phyloP scores from a whole-genome alignment of 208 protist species.

The Wallacemonas sp. region DNA sequence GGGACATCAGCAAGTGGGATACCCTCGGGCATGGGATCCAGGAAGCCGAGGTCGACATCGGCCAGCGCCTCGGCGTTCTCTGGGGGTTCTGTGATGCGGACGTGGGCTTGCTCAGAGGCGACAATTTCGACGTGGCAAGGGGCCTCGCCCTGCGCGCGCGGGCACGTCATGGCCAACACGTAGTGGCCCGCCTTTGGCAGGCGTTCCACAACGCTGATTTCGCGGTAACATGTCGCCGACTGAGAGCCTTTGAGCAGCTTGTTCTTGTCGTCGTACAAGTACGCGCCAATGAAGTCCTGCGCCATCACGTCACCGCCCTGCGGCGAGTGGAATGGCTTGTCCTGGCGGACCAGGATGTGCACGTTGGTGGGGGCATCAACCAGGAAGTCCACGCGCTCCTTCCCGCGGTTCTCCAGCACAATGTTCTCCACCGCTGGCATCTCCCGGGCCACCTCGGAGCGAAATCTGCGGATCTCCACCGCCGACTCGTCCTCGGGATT shows the following conservation, averaged over 20 bases:
- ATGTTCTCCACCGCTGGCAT: constrained; percentile 43
- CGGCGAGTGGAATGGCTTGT: constrained; percentile 28
- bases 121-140: constrained; percentile 57
- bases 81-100: constrained; percentile 55
- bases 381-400: constrained; percentile 60
- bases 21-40: constrained; percentile 36
- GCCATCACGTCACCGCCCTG: constrained; percentile 39
- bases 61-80: constrained; percentile 35
- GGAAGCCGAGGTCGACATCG: constrained; percentile 48
- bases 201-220: constrained; percentile 49
- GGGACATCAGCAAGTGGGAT: constrained; percentile 36
- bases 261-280: constrained; percentile 56
- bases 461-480: constrained; percentile 32
- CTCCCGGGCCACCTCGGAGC: constrained; percentile 33
- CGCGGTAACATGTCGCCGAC: constrained; percentile 56
- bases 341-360: constrained; percentile 52
- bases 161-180: constrained; percentile 47
- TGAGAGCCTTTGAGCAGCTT: constrained; percentile 38
- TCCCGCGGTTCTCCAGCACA: constrained; percentile 33
- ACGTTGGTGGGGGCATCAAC: constrained; percentile 55
- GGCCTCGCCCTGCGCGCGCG: constrained; percentile 31
- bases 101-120: constrained; percentile 42
- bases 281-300: constrained; percentile 53
- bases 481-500: constrained; percentile 16
- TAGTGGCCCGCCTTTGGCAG: constrained; percentile 38